Evolutionary conservation across 495 filamentous ascomycete species (phyloP).

Genomic region (Hyphodiscus hymeniophilus): DNA sequence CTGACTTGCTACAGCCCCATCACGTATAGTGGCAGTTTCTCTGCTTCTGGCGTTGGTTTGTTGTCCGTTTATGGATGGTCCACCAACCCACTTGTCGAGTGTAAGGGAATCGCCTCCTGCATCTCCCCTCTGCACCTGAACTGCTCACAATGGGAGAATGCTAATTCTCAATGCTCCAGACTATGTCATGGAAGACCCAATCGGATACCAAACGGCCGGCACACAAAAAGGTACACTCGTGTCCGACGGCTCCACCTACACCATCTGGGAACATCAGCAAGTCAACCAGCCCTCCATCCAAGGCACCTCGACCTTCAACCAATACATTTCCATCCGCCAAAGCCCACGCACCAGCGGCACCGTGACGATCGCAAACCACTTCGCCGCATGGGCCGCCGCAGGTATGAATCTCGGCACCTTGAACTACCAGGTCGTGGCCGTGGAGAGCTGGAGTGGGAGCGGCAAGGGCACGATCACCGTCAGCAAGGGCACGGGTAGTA

Average conservation of each 20-base stretch:
- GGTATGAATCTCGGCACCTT: constrained; percentile 10
- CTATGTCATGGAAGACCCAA: neutral
- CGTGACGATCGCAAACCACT: constrained; percentile 10
- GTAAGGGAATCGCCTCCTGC: neutral
- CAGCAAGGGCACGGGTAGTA: no score
- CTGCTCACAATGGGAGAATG: no score
- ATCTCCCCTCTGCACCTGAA: no score
- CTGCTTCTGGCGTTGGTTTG: neutral
- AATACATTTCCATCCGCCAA: constrained; percentile 7
- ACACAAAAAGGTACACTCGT: constrained; percentile 44
- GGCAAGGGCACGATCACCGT: neutral
- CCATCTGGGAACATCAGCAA: constrained; percentile 51
- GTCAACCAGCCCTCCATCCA: constrained; percentile 32
- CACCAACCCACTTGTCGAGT: constrained; percentile 3
- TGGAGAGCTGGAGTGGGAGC: constrained; percentile 9
- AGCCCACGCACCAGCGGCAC: constrained; percentile 5
- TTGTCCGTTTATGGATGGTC: neutral
- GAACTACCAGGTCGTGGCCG: constrained; percentile 10
- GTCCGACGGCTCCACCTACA: constrained; percentile 54
- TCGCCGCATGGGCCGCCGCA: constrained; percentile 3
- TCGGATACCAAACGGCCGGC: constrained; percentile 24
- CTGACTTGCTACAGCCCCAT: neutral
- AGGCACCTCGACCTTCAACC: constrained; percentile 11
- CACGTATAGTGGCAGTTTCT: constrained; percentile 1
- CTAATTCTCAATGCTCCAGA: no score